Conservation (phyloP, 164 flowering plant species). For the Kingdonia uniflora region DNA sequence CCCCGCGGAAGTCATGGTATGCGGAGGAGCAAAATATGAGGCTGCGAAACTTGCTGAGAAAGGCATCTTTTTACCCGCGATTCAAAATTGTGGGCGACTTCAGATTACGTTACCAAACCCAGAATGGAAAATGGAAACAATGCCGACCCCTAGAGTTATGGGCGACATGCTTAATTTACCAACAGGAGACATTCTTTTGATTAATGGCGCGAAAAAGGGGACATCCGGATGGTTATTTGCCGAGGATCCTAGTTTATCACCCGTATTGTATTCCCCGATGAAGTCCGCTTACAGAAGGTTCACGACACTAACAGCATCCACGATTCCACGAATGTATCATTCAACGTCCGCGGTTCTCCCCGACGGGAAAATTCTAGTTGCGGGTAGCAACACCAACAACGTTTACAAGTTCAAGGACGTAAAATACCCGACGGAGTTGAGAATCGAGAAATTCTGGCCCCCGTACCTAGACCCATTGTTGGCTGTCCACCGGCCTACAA, state of each 20-base stretch:
- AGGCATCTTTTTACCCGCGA: conserved; percentile 28
- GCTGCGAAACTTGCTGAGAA: conserved; percentile 16
- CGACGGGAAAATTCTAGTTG: conserved; percentile 51
- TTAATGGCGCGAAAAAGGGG: conserved; percentile 78
- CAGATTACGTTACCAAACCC: conserved; percentile 23
- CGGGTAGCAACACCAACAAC: conserved; percentile 66
- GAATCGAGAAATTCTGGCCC: conserved; percentile 73
- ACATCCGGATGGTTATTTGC: conserved; percentile 58
- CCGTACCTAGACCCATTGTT: conserved; percentile 51
- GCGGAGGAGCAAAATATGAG: conserved; percentile 48
- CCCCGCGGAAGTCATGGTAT: conserved; percentile 47
- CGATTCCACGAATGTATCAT: conserved; percentile 80
- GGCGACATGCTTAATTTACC: conserved; percentile 76
- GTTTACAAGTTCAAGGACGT: conserved; percentile 28
- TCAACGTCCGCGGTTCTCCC: conserved; percentile 48
- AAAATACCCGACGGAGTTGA: conserved; percentile 59
- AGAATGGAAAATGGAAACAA: conserved; percentile 48
- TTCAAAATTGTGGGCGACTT: conserved; percentile 43
- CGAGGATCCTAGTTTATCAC: conserved; percentile 35
- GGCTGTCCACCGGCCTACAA: conserved; percentile 16
- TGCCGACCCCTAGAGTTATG: conserved; percentile 67
- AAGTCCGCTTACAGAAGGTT: conserved; percentile 23
- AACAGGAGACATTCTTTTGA: conserved; percentile 49
- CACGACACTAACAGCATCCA: conserved; percentile 19
- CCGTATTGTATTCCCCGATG: conserved; percentile 39